These are phyloP conservation scores for Pestalotiopsis sp. DNA, from an alignment of 2,329 filamentous ascomycete genomes.

Conservation along the genomic window DNA sequence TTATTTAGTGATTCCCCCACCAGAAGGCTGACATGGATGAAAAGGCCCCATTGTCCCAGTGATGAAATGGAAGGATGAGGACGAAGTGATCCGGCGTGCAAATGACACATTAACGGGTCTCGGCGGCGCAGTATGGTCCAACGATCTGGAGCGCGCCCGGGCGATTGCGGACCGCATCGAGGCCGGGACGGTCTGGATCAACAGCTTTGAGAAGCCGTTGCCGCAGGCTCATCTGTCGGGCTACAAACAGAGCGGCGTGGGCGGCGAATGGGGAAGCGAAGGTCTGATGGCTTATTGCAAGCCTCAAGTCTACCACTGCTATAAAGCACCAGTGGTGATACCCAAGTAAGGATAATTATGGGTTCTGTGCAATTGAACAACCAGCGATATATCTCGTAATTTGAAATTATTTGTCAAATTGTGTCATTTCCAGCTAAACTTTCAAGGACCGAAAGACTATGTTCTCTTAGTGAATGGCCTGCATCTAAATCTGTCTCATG, in stretches of 20 bases:
- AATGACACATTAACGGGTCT: conserved; percentile 54
- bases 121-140: conserved; percentile 55
- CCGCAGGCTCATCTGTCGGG: neutral
- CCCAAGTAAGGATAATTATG: neutral
- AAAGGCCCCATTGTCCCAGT: conserved; percentile 42
- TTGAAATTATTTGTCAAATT: too few relatives aligned
- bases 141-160: conserved; percentile 47
- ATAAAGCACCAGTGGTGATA: conserved; percentile 1
- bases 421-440: too few relatives aligned
- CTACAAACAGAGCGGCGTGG: conserved; percentile 1
- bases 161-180: conserved; percentile 37
- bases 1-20: neutral
- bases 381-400: too few relatives aligned
- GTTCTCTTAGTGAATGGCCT: too few relatives aligned
- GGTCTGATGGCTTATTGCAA: neutral
- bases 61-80: conserved; percentile 43
- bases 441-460: too few relatives aligned
- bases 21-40: neutral
- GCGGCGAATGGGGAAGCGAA: conserved; percentile 5
- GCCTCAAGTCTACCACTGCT: conserved; percentile 4
- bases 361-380: too few relatives aligned
- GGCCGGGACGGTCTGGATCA: conserved; percentile 7
- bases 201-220: neutral
- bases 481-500: too few relatives aligned
- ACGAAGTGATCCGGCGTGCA: conserved; percentile 45